Evolutionary conservation across 306 rosid genomes (phyloP), one percentile per base, ranked within the genome.

Genomic region (Quercus wislizeni): DNA sequence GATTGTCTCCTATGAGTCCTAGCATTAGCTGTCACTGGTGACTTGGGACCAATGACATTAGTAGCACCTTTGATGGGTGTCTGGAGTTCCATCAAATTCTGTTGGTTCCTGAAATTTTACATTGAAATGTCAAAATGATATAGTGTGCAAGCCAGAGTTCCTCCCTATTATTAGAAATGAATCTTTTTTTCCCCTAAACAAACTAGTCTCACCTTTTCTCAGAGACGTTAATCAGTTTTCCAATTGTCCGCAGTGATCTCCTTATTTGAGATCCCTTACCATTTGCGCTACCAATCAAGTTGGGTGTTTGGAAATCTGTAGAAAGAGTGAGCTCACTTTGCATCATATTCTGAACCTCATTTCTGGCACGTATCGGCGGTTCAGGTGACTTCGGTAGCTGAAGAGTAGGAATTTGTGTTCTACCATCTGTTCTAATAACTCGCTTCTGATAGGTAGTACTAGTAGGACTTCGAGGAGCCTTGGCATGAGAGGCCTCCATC

Each of bases 181-280:
- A 19, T 5, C 5, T 49, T 49, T 49, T 49, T 49, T 12, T 12
- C 15, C 15, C 54, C 54, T 49, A 49, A 12, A 17, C 20, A 49
- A 13, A 64, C 25, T 73, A 68, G 55, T 71, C 72, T 5, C 57
- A 87, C 99, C 91, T 93, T 83, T 89, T 95, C 20, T 95, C 99
- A 69, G 94, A 88, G 76, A 97, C 96, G 78, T 86, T 95, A 23
- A 95, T 93, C 77, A 95, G 87, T 79, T 95, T 95, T 56, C 99
- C 97, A 27, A 95, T 95, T 59, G 99, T 91, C 86, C 96, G 79
- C 70, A 93, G 74, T 55, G 99, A 91, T 90, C 85, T 95, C 80
- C 96, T 86, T 58, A 95, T 86, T 21, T 91, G 98, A 12, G 93
- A 95, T 41, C 95, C 97, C 83, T 93, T 95, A 51, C 96, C 92